phyloP scores from a whole-genome alignment of 2,329 filamentous ascomycete species.

The Meredithiella fracta region DNA sequence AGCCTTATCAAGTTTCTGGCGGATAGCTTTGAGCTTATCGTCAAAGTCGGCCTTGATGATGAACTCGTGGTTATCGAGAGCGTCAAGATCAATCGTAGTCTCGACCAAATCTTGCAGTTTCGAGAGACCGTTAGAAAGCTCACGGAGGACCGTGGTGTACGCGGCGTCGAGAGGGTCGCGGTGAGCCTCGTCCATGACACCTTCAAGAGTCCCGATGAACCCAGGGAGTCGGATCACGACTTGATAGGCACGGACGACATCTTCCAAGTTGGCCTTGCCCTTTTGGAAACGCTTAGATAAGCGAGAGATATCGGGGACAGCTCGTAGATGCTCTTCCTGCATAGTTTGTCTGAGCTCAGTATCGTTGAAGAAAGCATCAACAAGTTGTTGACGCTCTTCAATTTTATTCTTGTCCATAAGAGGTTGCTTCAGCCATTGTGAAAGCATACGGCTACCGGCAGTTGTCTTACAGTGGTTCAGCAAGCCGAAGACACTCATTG shows the following conservation, averaged over 20 bases:
- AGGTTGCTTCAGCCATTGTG: slow-evolving; percentile 96
- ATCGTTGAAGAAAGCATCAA: slow-evolving; percentile 86
- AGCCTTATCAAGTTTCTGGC: slow-evolving; percentile 76
- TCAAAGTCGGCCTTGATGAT: slow-evolving; percentile 99
- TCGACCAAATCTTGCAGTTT: slow-evolving; percentile 97
- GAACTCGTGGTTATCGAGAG: slow-evolving; percentile 91
- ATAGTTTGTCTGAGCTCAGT: slow-evolving; percentile 88
- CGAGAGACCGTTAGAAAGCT: slow-evolving; percentile 59
- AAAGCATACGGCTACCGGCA: slow-evolving; percentile 71
- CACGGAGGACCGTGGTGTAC: slow-evolving; percentile 70
- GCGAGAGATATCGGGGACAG: slow-evolving; percentile 85
- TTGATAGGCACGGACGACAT: slow-evolving; percentile 90
- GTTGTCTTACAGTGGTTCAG: slow-evolving; percentile 97
- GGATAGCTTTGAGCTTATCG: slow-evolving; percentile 70
- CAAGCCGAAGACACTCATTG: slow-evolving; percentile 87
- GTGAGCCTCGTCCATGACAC: slow-evolving; percentile 89
- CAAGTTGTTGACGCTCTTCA: slow-evolving; percentile 77
- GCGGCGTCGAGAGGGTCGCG: slow-evolving; percentile 70
- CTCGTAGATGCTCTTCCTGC: slow-evolving; percentile 87
- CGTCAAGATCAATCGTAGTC: slow-evolving; percentile 89
- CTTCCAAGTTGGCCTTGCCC: slow-evolving; percentile 78
- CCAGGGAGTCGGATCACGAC: slow-evolving; percentile 82
- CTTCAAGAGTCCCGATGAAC: slow-evolving; percentile 76
- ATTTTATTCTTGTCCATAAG: slow-evolving; percentile 85
- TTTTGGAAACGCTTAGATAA: slow-evolving; percentile 90